These are phyloP conservation scores for Ensete glaucum DNA, from an alignment of 176 grass and related monocot species.

Conservation along the genomic window DNA sequence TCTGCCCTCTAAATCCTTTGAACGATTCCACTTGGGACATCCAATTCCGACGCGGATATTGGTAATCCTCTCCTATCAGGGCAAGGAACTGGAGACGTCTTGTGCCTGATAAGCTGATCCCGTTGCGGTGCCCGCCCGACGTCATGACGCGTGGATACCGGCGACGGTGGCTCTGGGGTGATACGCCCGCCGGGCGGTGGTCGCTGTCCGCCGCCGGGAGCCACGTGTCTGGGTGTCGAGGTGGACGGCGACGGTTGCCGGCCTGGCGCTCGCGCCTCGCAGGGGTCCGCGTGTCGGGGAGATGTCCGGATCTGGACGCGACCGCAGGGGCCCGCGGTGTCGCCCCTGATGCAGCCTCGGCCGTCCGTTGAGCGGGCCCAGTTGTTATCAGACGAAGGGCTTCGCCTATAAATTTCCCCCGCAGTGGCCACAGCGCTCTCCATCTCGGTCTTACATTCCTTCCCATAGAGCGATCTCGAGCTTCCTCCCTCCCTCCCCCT, in stretches of 20 bases:
- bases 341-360: not conserved
- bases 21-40: not conserved
- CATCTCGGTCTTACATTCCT: not conserved
- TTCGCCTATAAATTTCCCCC: conserved; percentile 1
- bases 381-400: not conserved
- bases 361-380: not conserved
- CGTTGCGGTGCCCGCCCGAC: not conserved
- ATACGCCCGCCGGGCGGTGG: conserved; percentile 1
- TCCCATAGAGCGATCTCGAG: no score
- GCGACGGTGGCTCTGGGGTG: not conserved
- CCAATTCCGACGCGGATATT: not conserved
- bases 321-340: conserved; percentile 50
- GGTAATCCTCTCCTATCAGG: not conserved
- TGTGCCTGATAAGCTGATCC: not conserved
- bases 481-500: not conserved
- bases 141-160: not conserved
- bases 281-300: conserved; percentile 34
- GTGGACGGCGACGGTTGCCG: conserved; percentile 16
- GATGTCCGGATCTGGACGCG: conserved; percentile 30
- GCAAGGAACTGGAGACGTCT: not conserved
- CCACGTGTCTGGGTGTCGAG: conserved; percentile 28
- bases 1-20: not conserved
- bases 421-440: not conserved
- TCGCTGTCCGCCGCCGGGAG: conserved; percentile 9
- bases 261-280: conserved; percentile 17